Evolutionary conservation across 2,329 filamentous ascomycete species (phyloP), one percentile per base, ranked within the genome.

Genomic region (Septoria linicola): DNA sequence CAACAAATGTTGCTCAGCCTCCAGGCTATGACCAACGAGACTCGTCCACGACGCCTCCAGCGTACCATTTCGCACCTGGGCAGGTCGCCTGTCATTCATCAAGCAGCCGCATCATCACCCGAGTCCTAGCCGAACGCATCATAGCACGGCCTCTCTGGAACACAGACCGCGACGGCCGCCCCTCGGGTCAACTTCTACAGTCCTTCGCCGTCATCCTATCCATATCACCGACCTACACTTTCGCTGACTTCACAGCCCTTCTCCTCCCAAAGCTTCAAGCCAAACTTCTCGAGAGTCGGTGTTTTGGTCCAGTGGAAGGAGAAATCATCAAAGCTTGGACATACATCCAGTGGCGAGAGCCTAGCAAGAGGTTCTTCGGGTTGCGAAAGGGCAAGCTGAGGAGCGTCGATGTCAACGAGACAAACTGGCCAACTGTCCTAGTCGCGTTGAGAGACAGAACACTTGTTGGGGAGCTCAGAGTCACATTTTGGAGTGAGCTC

Each of bases 401-500:
- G 19, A 20, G 2, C 14, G 5, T 46, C 5, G 14, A 20, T 16
- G 43, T 46, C 5, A 27, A 46, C 30, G 34, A 46, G 32, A 25
- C 32, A 6, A 46, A 46, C n/a, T 46, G 43, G 43, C 14, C 43
- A 3, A 21, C 11, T 4, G 27, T 46, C 6, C 21, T 46, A 19
- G 17, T 32, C 21, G 34, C 43, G 23, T 30, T 46, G 32, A 36
- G 23, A 11, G 43, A 30, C 32, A 39, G 25, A 19, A 25, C 41
- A 13, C 6, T 46, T 17, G 16, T 20, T 4, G 32, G 21, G 10
- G 34, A 20, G 7, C 32, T 46, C 8, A 46, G 27, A 7, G 25
- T 39, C 23, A 20, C 36, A 21, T 46, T 19, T 30, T 46, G 43
- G 43, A 13, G 13, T 21, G 41, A 44, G 41, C 27, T 44, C 6